These are phyloP conservation scores for Silybum marianum DNA, from an alignment of 129 eudicot genomes.

Conservation along the genomic window DNA sequence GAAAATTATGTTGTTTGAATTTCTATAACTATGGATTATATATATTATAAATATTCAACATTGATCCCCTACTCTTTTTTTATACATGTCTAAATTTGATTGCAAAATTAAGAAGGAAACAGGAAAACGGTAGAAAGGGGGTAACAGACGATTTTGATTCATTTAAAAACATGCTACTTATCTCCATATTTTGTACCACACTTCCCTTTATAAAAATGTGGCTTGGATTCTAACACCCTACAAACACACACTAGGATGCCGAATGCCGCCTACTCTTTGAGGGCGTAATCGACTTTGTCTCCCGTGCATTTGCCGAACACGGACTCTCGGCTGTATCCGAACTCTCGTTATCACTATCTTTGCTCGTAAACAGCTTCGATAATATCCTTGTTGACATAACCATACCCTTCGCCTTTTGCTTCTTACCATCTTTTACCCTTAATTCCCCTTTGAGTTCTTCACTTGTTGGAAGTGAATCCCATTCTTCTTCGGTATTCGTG, in stretches of 20 bases:
- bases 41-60: no score
- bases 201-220: background rate
- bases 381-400: constrained; percentile 65
- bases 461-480: constrained; percentile 70
- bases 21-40: no score
- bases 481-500: constrained; percentile 82
- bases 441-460: constrained; percentile 82
- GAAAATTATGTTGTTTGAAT: no score
- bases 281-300: constrained; percentile 61
- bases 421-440: constrained; percentile 43
- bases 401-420: constrained; percentile 53
- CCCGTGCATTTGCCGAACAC: constrained; percentile 64
- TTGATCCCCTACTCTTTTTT: no score
- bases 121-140: background rate
- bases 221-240: constrained; percentile 32
- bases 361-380: constrained; percentile 74
- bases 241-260: constrained; percentile 34
- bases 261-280: constrained; percentile 72
- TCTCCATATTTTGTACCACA: background rate
- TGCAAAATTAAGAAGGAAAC: background rate
- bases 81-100: background rate
- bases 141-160: background rate
- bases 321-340: constrained; percentile 85
- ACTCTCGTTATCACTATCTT: constrained; percentile 82
- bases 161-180: background rate